phyloP scores from a whole-genome alignment of 2,329 filamentous ascomycete genomes.

The Fusarium drepaniforme region DNA sequence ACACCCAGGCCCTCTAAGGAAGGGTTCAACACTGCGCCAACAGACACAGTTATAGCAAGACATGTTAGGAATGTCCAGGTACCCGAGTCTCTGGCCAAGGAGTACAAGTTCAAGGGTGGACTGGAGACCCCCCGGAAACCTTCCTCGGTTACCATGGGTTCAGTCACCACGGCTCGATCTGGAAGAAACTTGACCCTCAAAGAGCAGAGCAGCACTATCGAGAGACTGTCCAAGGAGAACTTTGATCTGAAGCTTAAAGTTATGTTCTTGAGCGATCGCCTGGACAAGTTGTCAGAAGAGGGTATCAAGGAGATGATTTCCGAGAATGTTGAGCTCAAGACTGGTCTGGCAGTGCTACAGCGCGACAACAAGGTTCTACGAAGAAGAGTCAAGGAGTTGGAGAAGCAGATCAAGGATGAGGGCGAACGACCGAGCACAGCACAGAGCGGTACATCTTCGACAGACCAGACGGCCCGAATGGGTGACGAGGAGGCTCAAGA shows the following conservation, averaged over 20 bases:
- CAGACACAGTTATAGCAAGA: slow-evolving; percentile 88
- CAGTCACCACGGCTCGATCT: slow-evolving; percentile 63
- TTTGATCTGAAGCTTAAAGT: slow-evolving; percentile 98
- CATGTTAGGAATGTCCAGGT: slow-evolving; percentile 93
- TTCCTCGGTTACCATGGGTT: slow-evolving; percentile 60
- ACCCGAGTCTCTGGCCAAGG: slow-evolving; percentile 86
- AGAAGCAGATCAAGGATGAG: slow-evolving; percentile 80
- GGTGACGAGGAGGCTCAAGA: slow-evolving; percentile 73
- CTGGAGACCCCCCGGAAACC: slow-evolving; percentile 69
- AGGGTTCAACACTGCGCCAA: slow-evolving; percentile 71
- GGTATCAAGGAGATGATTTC: slow-evolving; percentile 98
- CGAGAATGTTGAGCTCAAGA: slow-evolving; percentile 96
- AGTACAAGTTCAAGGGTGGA: slow-evolving; percentile 83
- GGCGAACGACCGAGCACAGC: slow-evolving; percentile 73
- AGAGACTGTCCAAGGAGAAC: slow-evolving; percentile 96
- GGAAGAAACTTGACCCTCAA: slow-evolving; percentile 88
- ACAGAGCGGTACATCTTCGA: slow-evolving; percentile 66
- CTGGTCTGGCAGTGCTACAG: slow-evolving; percentile 87
- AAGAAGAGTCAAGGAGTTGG: slow-evolving; percentile 85
- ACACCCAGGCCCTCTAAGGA: slow-evolving; percentile 77
- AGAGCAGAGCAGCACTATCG: slow-evolving; percentile 97
- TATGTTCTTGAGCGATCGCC: slow-evolving; percentile 93
- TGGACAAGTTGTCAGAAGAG: slow-evolving; percentile 95
- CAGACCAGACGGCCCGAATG: slow-evolving; percentile 67
- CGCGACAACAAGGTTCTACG: slow-evolving; percentile 90